Evolutionary conservation across 495 filamentous ascomycete genomes (phyloP), one percentile per base, ranked within the genome.

Genomic region (Cudoniella acicularis): DNA sequence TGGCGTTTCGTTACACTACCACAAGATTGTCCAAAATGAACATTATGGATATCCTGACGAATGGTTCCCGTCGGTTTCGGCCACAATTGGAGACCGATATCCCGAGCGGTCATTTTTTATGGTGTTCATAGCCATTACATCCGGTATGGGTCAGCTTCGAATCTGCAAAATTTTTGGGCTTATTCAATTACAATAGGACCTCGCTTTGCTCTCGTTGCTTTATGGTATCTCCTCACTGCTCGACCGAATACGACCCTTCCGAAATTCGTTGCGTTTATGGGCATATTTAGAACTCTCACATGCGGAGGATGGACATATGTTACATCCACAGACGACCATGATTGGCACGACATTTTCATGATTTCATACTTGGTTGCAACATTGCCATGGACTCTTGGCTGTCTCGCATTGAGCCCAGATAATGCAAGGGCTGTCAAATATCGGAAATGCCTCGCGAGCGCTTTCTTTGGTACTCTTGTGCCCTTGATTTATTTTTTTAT

Each of bases 311-410:
- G 95, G 95, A 97, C 96, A 36, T 99, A 98, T 70, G 87, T 99
- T 51, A 99, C 95, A 20, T 97, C 92, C 41, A 98, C 95, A 10
- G 95, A 99, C 72, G 91, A 98, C 70, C 95, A 99, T 72, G 84
- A 93, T 70, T 97, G 91, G 92, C 95, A 99, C 69, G 95, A 99
- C 71, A 94, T 97, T 54, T 93, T 98, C 73, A 99, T 99, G 95
- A 96, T 99, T 65, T 96, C 91, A 24, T 99, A 99, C 70, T 74
- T 99, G 49, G 86, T 98, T 47, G 87, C 91, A 13, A 98, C 95
- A 0, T 77, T 99, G 56, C 95, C 95, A 3, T 99, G 95, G 95
- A 98, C 92, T 1, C 64, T 90, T 26, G 95, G 95, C 48, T 97
- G 92, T 70, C 80, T 98, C 48, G 86, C 87, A 11, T 76, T 98